phyloP scores from a whole-genome alignment of 192 early-diverging fungal species.

The Coemansia sp. region DNA sequence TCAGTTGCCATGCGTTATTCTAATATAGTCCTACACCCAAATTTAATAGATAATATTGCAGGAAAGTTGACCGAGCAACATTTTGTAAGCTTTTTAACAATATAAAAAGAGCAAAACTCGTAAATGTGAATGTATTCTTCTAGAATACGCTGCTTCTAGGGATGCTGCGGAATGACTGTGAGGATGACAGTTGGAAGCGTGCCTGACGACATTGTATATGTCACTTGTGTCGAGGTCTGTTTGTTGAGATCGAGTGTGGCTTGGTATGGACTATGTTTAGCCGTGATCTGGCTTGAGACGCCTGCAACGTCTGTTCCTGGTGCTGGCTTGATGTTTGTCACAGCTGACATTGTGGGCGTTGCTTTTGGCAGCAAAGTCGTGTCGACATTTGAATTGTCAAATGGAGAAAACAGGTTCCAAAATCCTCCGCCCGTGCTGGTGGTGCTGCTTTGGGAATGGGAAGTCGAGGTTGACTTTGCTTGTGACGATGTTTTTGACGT shows the following conservation, averaged over 20 bases:
- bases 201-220: constrained; percentile 5
- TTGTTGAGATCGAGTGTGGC: constrained; percentile 19
- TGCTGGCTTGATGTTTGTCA: neutral
- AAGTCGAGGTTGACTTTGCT: neutral
- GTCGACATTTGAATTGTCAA: neutral
- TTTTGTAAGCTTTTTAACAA: neutral
- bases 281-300: neutral
- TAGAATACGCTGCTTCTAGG: neutral
- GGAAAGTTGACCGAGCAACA: too few species aligned
- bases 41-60: neutral
- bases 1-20: neutral
- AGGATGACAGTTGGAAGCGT: constrained; percentile 12
- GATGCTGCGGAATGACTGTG: constrained; percentile 9
- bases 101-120: too few species aligned
- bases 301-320: too few species aligned
- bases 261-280: neutral
- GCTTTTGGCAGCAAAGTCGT: neutral
- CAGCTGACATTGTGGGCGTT: neutral
- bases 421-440: neutral
- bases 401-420: neutral
- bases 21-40: neutral
- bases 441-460: neutral
- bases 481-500: neutral
- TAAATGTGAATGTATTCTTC: neutral
- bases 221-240: constrained; percentile 8